Percentiles rank a stretch among this genome's conserved stretches.
phyloP scores from a whole-genome alignment of 345 rosid species.

The Brassica juncea region DNA sequence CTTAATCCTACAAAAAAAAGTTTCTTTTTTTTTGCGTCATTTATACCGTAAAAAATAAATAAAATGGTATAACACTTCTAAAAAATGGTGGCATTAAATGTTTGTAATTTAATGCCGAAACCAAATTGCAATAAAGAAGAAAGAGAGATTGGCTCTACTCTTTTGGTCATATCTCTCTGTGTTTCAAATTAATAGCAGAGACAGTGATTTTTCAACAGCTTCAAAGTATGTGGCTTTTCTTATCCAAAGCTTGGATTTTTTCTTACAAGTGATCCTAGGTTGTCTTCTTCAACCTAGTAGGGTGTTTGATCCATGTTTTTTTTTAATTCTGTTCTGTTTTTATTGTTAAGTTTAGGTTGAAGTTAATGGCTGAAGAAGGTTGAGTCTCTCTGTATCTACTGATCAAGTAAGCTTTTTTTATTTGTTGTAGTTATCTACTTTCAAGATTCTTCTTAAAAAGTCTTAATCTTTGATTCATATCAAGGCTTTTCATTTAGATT shows the following conservation, averaged over 20 bases:
- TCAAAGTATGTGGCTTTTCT: slow-evolving; percentile 7
- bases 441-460: slow-evolving; percentile 25
- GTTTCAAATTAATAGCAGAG: slow-evolving; percentile 27
- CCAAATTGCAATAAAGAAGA: slow-evolving; percentile 45
- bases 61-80: neutral
- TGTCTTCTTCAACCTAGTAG: neutral
- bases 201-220: slow-evolving; percentile 21
- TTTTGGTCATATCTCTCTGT: slow-evolving; percentile 26
- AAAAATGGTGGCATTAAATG: slow-evolving; percentile 21
- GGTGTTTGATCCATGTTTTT: neutral
- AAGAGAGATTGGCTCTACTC: slow-evolving; percentile 39
- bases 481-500: slow-evolving; percentile 26
- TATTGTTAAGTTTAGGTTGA: slow-evolving; percentile 8
- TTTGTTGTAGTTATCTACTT: neutral
- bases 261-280: neutral
- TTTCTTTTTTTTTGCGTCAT: neutral
- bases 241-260: neutral
- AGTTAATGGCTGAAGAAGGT: slow-evolving; percentile 30
- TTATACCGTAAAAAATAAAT: neutral
- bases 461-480: slow-evolving; percentile 26
- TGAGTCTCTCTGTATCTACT: slow-evolving; percentile 19
- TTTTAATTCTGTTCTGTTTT: neutral
- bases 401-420: slow-evolving; percentile 31
- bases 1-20: neutral
- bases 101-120: slow-evolving; percentile 48